Evolutionary conservation across 202 grass and related monocot species (phyloP).

Genomic region (Setaria viridis): DNA sequence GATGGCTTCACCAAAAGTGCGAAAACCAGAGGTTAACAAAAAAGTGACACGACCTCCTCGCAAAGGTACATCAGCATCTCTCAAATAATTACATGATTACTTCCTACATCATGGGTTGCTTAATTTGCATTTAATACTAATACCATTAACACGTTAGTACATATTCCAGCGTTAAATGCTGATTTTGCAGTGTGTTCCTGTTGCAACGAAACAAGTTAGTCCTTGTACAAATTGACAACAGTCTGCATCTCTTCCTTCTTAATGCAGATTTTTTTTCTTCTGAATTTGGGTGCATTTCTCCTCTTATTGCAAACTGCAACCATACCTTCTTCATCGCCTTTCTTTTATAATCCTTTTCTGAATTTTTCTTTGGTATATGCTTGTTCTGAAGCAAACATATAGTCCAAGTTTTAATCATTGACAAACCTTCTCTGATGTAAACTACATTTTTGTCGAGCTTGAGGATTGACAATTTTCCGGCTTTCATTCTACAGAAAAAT

Average conservation of each 20-base stretch:
- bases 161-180: not conserved
- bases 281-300: not conserved
- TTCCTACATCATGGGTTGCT: not conserved
- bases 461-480: not conserved
- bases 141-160: not conserved
- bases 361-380: not conserved
- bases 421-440: not conserved
- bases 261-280: not conserved
- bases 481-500: constrained; percentile 23
- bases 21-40: constrained; percentile 42
- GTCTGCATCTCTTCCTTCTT: not conserved
- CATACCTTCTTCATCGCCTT: too few species aligned
- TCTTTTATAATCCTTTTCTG: not conserved
- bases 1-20: constrained; percentile 50
- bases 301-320: not conserved
- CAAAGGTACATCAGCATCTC: constrained; percentile 50
- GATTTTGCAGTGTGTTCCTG: not conserved
- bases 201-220: not conserved
- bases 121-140: not conserved
- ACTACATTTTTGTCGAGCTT: not conserved
- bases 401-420: not conserved
- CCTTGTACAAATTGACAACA: not conserved
- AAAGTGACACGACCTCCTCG: constrained; percentile 19
- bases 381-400: not conserved
- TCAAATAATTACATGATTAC: not conserved